A percentile compares a stretch with the other conserved stretches of the same genome.
Evolutionary conservation across 1,284 basidiomycete genomes (phyloP).

Genomic region (Trichosporon asahii): DNA sequence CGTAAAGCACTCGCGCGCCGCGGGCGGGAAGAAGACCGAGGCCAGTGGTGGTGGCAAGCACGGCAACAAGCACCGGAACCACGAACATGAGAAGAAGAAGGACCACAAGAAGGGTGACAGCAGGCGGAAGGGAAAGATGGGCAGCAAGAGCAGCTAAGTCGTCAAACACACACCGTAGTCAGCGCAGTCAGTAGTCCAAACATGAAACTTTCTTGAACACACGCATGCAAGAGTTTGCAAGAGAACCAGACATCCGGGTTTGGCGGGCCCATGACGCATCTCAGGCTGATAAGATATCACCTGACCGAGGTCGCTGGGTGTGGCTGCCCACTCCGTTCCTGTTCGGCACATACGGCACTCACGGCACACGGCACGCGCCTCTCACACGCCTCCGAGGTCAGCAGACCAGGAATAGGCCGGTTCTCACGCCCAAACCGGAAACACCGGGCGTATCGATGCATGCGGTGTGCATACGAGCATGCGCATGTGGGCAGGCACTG

Average conservation of each 20-base stretch:
- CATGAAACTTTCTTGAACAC: background rate
- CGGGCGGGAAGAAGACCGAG: background rate
- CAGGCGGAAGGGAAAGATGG: background rate
- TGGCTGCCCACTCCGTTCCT: background rate
- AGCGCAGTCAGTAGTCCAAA: background rate
- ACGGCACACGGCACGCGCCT: background rate
- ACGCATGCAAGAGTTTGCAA: no score
- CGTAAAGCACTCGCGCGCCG: background rate
- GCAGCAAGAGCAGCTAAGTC: background rate
- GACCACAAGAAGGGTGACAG: background rate
- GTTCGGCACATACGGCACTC: background rate
- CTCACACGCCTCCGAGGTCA: background rate
- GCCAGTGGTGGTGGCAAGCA: background rate
- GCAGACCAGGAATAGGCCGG: background rate
- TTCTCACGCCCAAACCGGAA: background rate
- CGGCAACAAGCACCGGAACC: background rate
- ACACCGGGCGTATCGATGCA: background rate
- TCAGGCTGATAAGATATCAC: constrained; percentile 8
- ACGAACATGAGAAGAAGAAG: background rate
- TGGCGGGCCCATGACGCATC: background rate
- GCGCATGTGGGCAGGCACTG: constrained; percentile 1
- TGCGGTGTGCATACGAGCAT: background rate
- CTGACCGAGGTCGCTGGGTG: background rate
- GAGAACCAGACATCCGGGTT: no score
- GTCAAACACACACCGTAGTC: background rate